Base-by-base conservation (phyloP, 495 filamentous ascomycete genomes). In the Aspergillus nidulans region DNA sequence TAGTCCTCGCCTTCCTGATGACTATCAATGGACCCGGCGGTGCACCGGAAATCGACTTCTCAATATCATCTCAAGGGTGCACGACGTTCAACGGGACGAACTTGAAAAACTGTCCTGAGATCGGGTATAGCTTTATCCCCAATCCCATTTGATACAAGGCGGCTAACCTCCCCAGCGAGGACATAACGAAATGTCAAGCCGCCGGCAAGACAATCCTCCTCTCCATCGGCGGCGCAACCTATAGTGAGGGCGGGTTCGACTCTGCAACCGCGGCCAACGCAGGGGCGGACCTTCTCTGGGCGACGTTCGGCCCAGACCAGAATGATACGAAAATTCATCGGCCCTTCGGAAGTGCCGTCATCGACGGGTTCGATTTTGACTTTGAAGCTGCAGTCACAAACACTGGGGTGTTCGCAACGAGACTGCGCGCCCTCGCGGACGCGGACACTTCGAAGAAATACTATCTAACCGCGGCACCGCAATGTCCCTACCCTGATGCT, bases 341-440 rank as follows among this genome's bases (percentile, higher is more conserved):
- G 32, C 87, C 87, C 4, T 88, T 91, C 56, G 84, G 84, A 18
- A 61, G 78, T 15, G 79, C 82, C 21, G 70, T 78, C 25, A 63
- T 90, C 39, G 87, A 91, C 60, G 87, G 87, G 3, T 90, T 90
- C 61, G 87, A 91, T 60, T 79, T 88, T 52, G 84, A 87, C 65
- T 79, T 86, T 36, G 84, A 88, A 60, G 69, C 72, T 49, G 59
- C 67, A 57, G 60, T 72, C 45, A 41, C 64, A 57, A 56, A 82
- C 70, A 82, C 81, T 70, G 77, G 68, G 1, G 69, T 74, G 2
- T 85, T 88, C 58, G 81, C 81, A 16, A 63, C 74, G 42, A 69
- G 75, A 43, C 73, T 89, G 5, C 79, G 84, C 19, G 44, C 60
- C 24, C 68, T 82, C 39, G 82, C 81, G 70, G 69, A 82, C 49